Conservation (phyloP, 306 rosid species). For the Castanea sativa region DNA sequence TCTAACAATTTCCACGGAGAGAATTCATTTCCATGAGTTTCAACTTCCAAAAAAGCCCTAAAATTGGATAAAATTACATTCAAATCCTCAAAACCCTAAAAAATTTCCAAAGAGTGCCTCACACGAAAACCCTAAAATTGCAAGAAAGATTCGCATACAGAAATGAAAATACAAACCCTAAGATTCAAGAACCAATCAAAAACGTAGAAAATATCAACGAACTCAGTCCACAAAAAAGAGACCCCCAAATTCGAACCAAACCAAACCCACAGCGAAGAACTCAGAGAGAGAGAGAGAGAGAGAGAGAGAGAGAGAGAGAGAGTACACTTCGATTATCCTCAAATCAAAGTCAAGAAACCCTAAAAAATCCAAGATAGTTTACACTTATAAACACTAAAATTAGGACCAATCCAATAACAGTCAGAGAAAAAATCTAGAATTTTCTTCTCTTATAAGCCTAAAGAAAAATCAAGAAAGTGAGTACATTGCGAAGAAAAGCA, state of each 20-base stretch:
- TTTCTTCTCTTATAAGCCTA: no score
- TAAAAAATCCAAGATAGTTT: background rate
- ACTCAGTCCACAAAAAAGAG: background rate
- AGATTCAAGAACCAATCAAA: background rate
- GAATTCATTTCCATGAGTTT: background rate
- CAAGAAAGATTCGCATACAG: background rate
- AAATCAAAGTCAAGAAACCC: background rate
- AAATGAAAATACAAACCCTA: background rate
- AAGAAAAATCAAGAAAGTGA: background rate
- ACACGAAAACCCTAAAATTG: background rate
- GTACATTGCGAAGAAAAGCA: background rate
- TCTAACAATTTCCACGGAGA: background rate
- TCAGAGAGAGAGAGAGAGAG: background rate
- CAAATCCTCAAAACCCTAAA: background rate
- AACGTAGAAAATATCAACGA: background rate
- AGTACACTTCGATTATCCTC: background rate
- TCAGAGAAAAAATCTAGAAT: no score
- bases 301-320: no score
- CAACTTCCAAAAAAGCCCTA: background rate
- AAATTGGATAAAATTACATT: background rate
- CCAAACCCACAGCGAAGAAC: background rate
- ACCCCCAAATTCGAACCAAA: background rate
- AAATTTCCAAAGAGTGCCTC: background rate
- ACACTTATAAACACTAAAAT: background rate
- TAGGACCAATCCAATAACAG: background rate